A percentile compares a stretch with the other conserved stretches of the same genome.
Evolutionary conservation across 495 filamentous ascomycete species (phyloP).

Genomic region (Xylaria grammica): DNA sequence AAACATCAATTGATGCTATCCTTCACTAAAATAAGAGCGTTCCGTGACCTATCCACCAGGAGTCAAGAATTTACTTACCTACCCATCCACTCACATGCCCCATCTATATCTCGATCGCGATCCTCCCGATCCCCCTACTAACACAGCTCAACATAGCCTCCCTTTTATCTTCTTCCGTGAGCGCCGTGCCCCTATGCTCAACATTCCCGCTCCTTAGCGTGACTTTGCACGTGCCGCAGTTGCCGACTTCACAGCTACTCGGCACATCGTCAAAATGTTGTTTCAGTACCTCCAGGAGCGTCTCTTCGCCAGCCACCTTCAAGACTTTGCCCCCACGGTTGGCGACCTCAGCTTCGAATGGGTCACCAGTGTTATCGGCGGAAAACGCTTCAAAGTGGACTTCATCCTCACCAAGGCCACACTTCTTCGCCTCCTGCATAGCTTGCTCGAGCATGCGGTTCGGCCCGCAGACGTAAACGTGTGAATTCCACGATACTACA

Average conservation of each 20-base stretch:
- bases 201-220: constrained; percentile 53
- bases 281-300: constrained; percentile 48
- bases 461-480: constrained; percentile 62
- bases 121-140: constrained; percentile 52
- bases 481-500: constrained; percentile 49
- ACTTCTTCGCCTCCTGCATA: constrained; percentile 35
- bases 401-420: constrained; percentile 47
- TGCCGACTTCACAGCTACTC: constrained; percentile 61
- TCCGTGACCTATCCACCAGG: not conserved
- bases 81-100: not conserved
- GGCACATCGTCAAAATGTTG: constrained; percentile 48
- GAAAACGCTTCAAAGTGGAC: constrained; percentile 63
- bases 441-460: constrained; percentile 56
- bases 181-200: constrained; percentile 58
- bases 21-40: too few species aligned
- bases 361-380: constrained; percentile 56
- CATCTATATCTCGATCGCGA: constrained; percentile 49
- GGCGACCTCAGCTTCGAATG: constrained; percentile 57
- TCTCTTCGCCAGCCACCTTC: constrained; percentile 49
- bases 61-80: constrained; percentile 3
- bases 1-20: not conserved
- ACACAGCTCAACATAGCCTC: constrained; percentile 53
- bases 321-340: constrained; percentile 36
- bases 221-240: constrained; percentile 64
- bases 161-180: constrained; percentile 50